Conservation (phyloP, 768 basidiomycete species). For the Mycena belliarum region DNA sequence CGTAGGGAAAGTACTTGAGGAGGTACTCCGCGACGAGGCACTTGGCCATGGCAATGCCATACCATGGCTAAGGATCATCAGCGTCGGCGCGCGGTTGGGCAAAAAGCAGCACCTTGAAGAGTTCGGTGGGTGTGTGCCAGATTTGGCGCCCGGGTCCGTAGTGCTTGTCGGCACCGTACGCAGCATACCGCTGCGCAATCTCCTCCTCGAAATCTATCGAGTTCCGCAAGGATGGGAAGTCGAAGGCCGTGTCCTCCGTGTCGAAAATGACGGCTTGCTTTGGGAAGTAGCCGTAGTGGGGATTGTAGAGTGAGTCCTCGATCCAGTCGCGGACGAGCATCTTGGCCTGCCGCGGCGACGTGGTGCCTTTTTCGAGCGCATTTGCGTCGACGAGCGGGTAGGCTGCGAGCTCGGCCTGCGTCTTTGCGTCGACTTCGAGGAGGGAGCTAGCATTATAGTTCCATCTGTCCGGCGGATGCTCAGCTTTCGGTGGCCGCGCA, state of each 20-base stretch:
- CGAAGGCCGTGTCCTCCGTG: conserved; percentile 55
- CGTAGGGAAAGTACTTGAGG: conserved; percentile 93
- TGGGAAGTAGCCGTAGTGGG: conserved; percentile 95
- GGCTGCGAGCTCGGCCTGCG: conserved; percentile 43
- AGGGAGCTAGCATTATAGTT: conserved; percentile 73
- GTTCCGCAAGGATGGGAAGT: conserved; percentile 70
- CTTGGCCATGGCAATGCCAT: conserved; percentile 86
- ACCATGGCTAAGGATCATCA: conserved; percentile 74
- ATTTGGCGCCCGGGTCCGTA: conserved; percentile 83
- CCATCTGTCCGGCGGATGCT: conserved; percentile 57
- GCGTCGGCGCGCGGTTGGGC: conserved; percentile 1
- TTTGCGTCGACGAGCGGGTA: conserved; percentile 68
- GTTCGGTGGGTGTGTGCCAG: conserved; percentile 98
- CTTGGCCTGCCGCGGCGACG: conserved; percentile 79
- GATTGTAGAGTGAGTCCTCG: conserved; percentile 96
- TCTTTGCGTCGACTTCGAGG: conserved; percentile 46
- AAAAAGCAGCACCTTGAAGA: conserved; percentile 76
- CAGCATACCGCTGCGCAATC: conserved; percentile 74
- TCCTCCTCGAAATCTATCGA: conserved; percentile 77
- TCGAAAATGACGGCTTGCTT: conserved; percentile 91
- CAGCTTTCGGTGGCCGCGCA: conserved; percentile 25
- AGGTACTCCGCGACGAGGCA: conserved; percentile 92
- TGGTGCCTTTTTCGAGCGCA: conserved; percentile 52
- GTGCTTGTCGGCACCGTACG: conserved; percentile 61
- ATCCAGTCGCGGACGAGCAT: conserved; percentile 97